Evolutionary conservation across 2,329 filamentous ascomycete species (phyloP).

Genomic region (Colletotrichum tropicicola): DNA sequence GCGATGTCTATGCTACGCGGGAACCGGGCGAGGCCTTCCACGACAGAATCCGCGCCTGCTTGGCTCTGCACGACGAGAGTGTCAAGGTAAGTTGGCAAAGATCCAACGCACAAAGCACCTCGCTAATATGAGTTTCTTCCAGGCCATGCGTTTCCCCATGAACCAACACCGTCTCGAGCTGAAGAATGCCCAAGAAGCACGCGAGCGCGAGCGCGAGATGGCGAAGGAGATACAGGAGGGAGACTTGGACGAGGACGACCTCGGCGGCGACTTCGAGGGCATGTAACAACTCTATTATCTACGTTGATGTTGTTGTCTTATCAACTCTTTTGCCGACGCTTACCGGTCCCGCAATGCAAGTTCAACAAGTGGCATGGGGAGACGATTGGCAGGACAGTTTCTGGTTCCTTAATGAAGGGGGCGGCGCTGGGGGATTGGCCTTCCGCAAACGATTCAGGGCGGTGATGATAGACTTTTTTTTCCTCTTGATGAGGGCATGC

Average conservation of each 20-base stretch:
- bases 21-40: constrained; percentile 98
- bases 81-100: constrained; percentile 75
- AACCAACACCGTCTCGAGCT: constrained; percentile 97
- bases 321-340: constrained; percentile 11
- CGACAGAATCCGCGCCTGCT: constrained; percentile 91
- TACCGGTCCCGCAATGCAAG: background rate
- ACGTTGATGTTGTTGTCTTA: constrained; percentile 20
- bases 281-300: constrained; percentile 67
- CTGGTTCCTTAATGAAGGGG: constrained; percentile 5
- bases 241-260: constrained; percentile 95
- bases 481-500: background rate
- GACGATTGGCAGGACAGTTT: background rate
- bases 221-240: constrained; percentile 99
- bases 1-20: constrained; percentile 94
- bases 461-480: constrained; percentile 25
- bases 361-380: constrained; percentile 16
- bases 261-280: constrained; percentile 94
- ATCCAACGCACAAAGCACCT: background rate
- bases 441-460: constrained; percentile 6
- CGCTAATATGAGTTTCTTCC: constrained; percentile 36
- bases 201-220: constrained; percentile 94
- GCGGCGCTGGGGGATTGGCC: constrained; percentile 6
- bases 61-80: constrained; percentile 94
- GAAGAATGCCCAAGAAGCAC: constrained; percentile 98
- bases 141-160: constrained; percentile 99